Evolutionary conservation across 805 yeast species (phyloP).

Genomic region (Zygosaccharomyces gambellarensis): DNA sequence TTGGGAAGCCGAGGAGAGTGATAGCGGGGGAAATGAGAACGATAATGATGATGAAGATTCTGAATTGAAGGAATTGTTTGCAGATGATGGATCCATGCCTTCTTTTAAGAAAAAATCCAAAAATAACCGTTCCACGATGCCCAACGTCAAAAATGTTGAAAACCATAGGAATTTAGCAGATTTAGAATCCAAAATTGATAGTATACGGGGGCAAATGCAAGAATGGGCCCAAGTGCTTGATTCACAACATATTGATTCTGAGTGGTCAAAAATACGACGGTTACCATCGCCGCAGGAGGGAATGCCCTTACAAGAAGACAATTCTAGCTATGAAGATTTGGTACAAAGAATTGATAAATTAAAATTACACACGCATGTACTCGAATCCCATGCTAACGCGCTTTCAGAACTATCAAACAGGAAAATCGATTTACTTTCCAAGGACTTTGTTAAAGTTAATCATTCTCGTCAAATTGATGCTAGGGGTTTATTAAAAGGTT

Average conservation of each 20-base stretch:
- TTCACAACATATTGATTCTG: constrained; percentile 14
- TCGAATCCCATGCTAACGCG: constrained; percentile 23
- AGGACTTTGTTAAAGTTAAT: constrained; percentile 11
- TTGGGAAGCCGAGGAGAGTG: constrained; percentile 28
- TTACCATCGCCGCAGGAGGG: not conserved
- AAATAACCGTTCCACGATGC: constrained; percentile 13
- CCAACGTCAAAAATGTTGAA: constrained; percentile 32
- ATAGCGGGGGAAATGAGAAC: constrained; percentile 7
- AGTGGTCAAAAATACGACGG: constrained; percentile 17
- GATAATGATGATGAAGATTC: constrained; percentile 18
- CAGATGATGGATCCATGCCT: constrained; percentile 11
- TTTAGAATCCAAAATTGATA: constrained; percentile 22
- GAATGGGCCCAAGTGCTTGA: constrained; percentile 28
- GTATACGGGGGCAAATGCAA: constrained; percentile 23
- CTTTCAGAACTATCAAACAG: constrained; percentile 16
- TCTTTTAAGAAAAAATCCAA: not conserved
- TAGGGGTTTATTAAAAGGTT: constrained; percentile 20
- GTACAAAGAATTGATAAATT: constrained; percentile 19
- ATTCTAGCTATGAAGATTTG: constrained; percentile 13
- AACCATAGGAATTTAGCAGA: constrained; percentile 26
- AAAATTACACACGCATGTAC: constrained; percentile 23
- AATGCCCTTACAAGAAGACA: not conserved
- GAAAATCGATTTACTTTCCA: constrained; percentile 19
- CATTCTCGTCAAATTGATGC: constrained; percentile 12
- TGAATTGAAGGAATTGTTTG: constrained; percentile 20